Conservation (phyloP, 2,329 filamentous ascomycete species). For the Claviceps sp. region DNA sequence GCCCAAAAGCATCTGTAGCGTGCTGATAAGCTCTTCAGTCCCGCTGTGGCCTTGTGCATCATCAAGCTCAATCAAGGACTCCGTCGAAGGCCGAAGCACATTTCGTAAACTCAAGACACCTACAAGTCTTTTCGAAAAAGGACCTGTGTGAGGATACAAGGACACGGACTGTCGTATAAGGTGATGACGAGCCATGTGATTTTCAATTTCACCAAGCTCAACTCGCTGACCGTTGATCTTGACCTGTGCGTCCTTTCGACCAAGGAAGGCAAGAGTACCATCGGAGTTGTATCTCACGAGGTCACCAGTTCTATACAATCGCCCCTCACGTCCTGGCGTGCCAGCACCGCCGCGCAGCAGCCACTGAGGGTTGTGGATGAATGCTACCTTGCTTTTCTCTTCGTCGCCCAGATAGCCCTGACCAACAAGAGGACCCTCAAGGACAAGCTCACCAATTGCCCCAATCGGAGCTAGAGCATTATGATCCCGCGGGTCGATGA, state of each 20-base stretch:
- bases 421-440: slow-evolving; percentile 32
- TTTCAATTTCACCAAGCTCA: slow-evolving; percentile 24
- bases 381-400: slow-evolving; percentile 28
- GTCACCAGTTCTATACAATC: slow-evolving; percentile 24
- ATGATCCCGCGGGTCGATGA: slow-evolving; percentile 15
- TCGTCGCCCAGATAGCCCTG: slow-evolving; percentile 33
- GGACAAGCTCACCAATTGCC: slow-evolving; percentile 19
- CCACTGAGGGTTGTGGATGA: slow-evolving; percentile 30
- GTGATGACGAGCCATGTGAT: slow-evolving; percentile 1
- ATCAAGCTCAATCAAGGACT: neutral
- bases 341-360: slow-evolving; percentile 2
- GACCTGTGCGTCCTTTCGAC: slow-evolving; percentile 32
- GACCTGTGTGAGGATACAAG: neutral
- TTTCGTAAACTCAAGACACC: slow-evolving; percentile 1
- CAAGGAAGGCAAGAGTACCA: slow-evolving; percentile 15
- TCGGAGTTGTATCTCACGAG: slow-evolving; percentile 14
- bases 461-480: slow-evolving; percentile 14
- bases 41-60: neutral
- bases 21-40: slow-evolving; percentile 3
- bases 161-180: neutral
- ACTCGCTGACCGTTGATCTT: slow-evolving; percentile 38
- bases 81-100: neutral
- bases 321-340: slow-evolving; percentile 15
- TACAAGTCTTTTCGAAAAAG: neutral
- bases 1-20: slow-evolving; percentile 6